Percentiles rank a stretch among this genome's conserved stretches.
Conservation (phyloP, 768 basidiomycete genomes). For the Suillus bovinus region DNA sequence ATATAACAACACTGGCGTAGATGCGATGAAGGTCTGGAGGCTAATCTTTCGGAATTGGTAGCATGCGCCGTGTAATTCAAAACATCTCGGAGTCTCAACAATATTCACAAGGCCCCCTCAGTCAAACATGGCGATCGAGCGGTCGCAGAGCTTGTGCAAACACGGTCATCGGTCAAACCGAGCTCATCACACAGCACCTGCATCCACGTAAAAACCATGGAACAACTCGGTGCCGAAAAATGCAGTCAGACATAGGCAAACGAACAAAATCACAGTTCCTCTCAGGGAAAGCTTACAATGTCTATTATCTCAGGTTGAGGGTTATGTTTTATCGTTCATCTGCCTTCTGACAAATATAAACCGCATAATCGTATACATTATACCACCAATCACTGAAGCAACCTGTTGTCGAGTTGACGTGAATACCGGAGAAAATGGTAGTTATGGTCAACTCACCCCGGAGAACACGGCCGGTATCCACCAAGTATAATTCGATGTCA, state of each 20-base stretch:
- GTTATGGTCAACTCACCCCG: conserved; percentile 32
- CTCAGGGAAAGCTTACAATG: background rate
- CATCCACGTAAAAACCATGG: background rate
- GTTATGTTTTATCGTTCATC: background rate
- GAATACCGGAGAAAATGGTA: background rate
- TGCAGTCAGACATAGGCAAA: background rate
- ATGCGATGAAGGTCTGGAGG: too few species aligned
- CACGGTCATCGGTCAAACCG: background rate
- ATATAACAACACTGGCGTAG: too few species aligned
- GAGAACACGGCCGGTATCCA: conserved; percentile 33
- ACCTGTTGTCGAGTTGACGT: background rate
- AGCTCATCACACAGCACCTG: background rate
- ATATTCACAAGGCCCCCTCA: too few species aligned
- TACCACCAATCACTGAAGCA: background rate
- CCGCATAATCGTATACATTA: background rate
- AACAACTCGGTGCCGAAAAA: background rate
- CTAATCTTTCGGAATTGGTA: too few species aligned
- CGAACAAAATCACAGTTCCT: background rate
- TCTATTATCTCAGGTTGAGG: background rate
- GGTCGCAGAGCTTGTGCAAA: background rate
- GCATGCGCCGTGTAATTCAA: too few species aligned
- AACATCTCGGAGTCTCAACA: too few species aligned
- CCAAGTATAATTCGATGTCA: conserved; percentile 53
- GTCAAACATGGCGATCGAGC: background rate
- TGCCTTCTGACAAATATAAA: background rate